Conservation (phyloP, 139 green algal genomes). For the Tetradesmus obliquus region DNA sequence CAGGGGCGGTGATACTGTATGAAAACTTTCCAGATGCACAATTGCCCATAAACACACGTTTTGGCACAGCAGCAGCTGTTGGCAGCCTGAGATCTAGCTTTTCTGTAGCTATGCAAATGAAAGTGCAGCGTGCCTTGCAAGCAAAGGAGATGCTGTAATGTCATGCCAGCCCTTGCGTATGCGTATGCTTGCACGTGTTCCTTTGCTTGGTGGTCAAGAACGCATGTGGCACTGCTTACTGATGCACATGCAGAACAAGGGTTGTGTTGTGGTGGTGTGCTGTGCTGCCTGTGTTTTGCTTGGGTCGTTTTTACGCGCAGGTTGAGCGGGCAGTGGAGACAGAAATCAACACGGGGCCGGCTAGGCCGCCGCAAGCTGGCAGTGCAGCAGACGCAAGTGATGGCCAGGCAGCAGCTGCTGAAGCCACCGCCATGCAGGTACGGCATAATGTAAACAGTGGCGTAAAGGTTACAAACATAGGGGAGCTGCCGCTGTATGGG, state of each 20-base stretch:
- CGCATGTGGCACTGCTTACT: too few species aligned
- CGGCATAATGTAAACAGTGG: neutral
- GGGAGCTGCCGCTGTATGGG: too few species aligned
- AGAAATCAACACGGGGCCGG: slow-evolving; percentile 77
- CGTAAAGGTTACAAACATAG: too few species aligned
- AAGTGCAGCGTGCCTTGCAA: too few species aligned
- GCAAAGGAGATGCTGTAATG: too few species aligned
- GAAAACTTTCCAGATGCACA: too few species aligned
- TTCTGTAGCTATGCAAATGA: neutral
- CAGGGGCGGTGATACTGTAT: neutral
- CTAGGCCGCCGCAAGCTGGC: slow-evolving; percentile 30
- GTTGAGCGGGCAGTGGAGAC: slow-evolving; percentile 70
- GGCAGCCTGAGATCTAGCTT: neutral
- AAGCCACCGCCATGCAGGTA: neutral
- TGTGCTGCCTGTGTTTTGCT: neutral
- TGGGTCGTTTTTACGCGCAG: slow-evolving; percentile 42
- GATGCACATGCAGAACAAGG: too few species aligned
- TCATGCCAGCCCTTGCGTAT: too few species aligned
- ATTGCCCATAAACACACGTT: too few species aligned
- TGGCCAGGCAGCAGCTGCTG: neutral
- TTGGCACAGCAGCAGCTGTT: neutral
- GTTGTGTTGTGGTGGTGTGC: neutral
- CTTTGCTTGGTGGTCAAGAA: too few species aligned
- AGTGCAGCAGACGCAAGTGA: neutral
- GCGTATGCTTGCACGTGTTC: too few species aligned